phyloP scores from a whole-genome alignment of 192 early-diverging fungal genomes.

The Coemansia sp. region DNA sequence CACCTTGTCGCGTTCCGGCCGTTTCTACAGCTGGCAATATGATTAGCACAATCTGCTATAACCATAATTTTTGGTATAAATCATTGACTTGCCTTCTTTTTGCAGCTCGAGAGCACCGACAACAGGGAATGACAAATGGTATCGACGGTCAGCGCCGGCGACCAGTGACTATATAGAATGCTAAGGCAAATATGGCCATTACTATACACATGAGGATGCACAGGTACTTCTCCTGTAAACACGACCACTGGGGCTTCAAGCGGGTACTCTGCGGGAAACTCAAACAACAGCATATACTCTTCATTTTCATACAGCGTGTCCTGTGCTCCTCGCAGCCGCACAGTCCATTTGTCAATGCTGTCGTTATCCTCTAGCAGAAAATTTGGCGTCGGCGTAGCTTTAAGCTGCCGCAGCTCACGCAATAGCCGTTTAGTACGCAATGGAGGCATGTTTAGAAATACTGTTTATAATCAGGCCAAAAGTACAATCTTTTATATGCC shows the following conservation, averaged over 20 bases:
- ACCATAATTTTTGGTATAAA: not conserved
- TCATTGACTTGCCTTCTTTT: conserved; percentile 59
- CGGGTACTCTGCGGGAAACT: conserved; percentile 72
- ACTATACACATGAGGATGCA: conserved; percentile 80
- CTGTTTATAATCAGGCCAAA: not conserved
- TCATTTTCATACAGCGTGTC: conserved; percentile 66
- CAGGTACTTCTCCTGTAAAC: conserved; percentile 61
- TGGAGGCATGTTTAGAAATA: conserved; percentile 1
- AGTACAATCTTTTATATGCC: too few relatives aligned
- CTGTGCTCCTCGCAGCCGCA: conserved; percentile 62
- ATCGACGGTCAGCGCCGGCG: conserved; percentile 85
- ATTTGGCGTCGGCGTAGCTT: conserved; percentile 16
- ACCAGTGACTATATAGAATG: conserved; percentile 93
- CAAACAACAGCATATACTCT: conserved; percentile 60
- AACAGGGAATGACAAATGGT: conserved; percentile 86
- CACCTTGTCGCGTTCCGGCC: conserved; percentile 27
- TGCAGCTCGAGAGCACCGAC: conserved; percentile 89
- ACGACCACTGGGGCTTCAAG: conserved; percentile 71
- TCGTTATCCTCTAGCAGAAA: conserved; percentile 35
- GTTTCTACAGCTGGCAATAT: conserved; percentile 12
- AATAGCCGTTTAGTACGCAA: conserved; percentile 43
- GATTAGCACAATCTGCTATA: not conserved
- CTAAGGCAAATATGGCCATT: conserved; percentile 98
- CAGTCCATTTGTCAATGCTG: conserved; percentile 61
- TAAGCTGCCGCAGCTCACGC: conserved; percentile 45